Base-by-base conservation (phyloP, 805 yeast species). In the Wickerhamiella lipophila region DNA sequence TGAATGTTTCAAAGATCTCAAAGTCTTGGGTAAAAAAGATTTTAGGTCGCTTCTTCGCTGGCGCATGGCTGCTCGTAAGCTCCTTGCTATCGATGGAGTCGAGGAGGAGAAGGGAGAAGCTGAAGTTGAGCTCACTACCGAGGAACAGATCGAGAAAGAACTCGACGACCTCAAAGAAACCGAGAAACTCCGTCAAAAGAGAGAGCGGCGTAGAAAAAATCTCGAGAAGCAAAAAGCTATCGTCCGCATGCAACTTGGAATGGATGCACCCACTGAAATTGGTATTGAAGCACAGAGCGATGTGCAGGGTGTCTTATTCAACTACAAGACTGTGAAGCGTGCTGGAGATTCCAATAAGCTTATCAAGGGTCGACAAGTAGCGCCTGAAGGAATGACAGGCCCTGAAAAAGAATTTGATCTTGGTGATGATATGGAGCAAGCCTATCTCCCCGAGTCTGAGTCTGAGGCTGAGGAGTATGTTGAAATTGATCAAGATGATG, bases 11-110 rank as follows among this genome's bases (percentile, higher is more conserved):
- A 83, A 82, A 61, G 99, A 92, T 74, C 74, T 92, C 63, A 86
- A 85, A 64, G 96, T 89, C 5, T 72, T 92, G 49, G 98, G 98
- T 57, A 86, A 78, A 64, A 89, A 87, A 60, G 99, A 92, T 65
- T 92, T 92, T 69, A 81, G 89, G 59, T 67, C 71, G 62, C 74
- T 92, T 47, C 69, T 92, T 52, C 83, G 77, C 64, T 92, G 96
- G 85, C 79, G 99, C 68, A 77, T 81, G 56, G 79, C 80, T 47
- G 89, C 95, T 1, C 76, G 98, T 60, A 83, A 76, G 26, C 65
- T 79, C 23, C 69, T 92, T 38, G 94, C 83, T 9, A 64, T 88
- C 8, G 79, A 79, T 48, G 77, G 73, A 41, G 81, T 76, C 9
- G 74, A 69, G 4, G 71, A 69, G 30, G 67, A 64, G 30, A 15